Evolutionary conservation across 2,329 filamentous ascomycete genomes (phyloP).

Genomic region (Blastomyces emzantsi): DNA sequence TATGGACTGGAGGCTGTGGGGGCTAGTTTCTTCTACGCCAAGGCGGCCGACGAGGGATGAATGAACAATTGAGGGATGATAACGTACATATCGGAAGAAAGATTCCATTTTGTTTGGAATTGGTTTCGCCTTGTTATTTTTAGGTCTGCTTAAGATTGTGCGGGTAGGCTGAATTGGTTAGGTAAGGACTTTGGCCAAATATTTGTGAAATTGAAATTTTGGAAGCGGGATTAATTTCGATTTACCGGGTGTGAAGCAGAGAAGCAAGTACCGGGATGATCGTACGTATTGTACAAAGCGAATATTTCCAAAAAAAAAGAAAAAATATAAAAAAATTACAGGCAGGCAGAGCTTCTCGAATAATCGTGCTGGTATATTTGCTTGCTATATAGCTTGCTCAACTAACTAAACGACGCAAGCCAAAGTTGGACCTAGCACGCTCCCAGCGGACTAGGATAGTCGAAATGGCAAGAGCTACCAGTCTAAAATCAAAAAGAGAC

Average conservation of each 20-base stretch:
- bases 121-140: not conserved
- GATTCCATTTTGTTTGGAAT: not conserved
- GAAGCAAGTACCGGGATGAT: not conserved
- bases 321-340: too few species aligned
- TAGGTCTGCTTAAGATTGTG: not conserved
- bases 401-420: not conserved
- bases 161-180: not conserved
- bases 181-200: not conserved
- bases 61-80: not conserved
- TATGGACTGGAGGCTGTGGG: constrained; percentile 24
- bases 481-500: not conserved
- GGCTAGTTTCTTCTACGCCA: constrained; percentile 25
- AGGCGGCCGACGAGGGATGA: constrained; percentile 11
- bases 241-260: not conserved
- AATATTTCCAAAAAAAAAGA: too few species aligned
- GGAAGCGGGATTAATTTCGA: not conserved
- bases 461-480: not conserved
- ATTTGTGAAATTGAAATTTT: not conserved
- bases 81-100: not conserved
- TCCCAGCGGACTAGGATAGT: not conserved
- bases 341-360: not conserved
- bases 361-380: not conserved
- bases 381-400: not conserved
- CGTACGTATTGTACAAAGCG: not conserved
- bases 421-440: not conserved